Conservation (phyloP, 805 yeast species). For the Komagataella kurtzmanii region DNA sequence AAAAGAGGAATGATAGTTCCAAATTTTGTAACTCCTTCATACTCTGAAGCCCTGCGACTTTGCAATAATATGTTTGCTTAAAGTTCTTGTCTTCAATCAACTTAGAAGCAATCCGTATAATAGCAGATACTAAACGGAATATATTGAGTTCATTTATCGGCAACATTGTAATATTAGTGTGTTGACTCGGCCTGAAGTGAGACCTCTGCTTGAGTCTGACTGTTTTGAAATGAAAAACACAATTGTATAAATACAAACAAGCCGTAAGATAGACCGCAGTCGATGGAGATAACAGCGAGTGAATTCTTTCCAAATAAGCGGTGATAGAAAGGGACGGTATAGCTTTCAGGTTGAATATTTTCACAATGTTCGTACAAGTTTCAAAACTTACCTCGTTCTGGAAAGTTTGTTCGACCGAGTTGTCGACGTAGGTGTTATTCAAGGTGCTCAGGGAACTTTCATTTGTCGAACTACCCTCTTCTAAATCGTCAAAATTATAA, state of each 20-base stretch:
- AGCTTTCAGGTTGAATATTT: slow-evolving; percentile 17
- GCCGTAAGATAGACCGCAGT: slow-evolving; percentile 18
- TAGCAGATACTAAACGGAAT: slow-evolving; percentile 24
- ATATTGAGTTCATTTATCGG: slow-evolving; percentile 22
- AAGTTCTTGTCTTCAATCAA: slow-evolving; percentile 30
- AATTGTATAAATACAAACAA: slow-evolving; percentile 16
- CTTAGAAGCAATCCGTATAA: slow-evolving; percentile 24
- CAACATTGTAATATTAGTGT: slow-evolving; percentile 8
- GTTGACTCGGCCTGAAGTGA: slow-evolving; percentile 1
- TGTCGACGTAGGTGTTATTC: background rate
- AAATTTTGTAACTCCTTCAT: slow-evolving; percentile 22
- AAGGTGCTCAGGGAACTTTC: background rate
- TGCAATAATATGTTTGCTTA: slow-evolving; percentile 26
- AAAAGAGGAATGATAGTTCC: slow-evolving; percentile 26
- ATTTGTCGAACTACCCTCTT: background rate
- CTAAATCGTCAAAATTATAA: background rate
- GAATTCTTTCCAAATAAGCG: slow-evolving; percentile 17
- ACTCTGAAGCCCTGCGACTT: slow-evolving; percentile 28
- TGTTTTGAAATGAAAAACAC: slow-evolving; percentile 13
- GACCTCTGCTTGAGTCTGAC: slow-evolving; percentile 3
- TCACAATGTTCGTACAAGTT: slow-evolving; percentile 4
- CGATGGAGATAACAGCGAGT: slow-evolving; percentile 16
- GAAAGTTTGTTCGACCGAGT: background rate
- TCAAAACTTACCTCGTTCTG: background rate
- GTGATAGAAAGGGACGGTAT: slow-evolving; percentile 15